Conservation (phyloP, 345 rosid species). For the Gossypioides kirkii region DNA sequence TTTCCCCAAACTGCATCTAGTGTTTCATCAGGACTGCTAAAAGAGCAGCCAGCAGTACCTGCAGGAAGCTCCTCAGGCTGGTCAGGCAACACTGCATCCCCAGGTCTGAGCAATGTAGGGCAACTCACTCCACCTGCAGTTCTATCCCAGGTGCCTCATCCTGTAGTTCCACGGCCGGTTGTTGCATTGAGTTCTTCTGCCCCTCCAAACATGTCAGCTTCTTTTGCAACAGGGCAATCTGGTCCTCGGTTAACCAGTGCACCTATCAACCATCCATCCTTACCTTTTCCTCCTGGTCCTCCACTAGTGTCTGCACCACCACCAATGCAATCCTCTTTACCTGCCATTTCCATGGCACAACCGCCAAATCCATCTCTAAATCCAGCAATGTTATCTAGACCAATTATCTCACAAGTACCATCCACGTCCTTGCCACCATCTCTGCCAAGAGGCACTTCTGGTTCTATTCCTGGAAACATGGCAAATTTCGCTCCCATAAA, state of each 20-base stretch:
- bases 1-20: constrained; percentile 34
- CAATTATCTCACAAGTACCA: constrained; percentile 20
- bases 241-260: constrained; percentile 23
- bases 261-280: constrained; percentile 31
- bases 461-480: constrained; percentile 22
- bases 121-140: constrained; percentile 32
- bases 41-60: constrained; percentile 26
- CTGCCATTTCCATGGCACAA: constrained; percentile 10
- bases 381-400: constrained; percentile 14
- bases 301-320: constrained; percentile 21
- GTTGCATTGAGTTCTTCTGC: constrained; percentile 7
- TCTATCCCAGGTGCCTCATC: constrained; percentile 34
- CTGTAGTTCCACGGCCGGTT: constrained; percentile 38
- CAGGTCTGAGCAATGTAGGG: constrained; percentile 33
- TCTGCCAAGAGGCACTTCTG: constrained; percentile 21
- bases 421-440: constrained; percentile 26
- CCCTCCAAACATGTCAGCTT: neutral
- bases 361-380: constrained; percentile 17
- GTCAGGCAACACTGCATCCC: constrained; percentile 26
- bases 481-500: constrained; percentile 37
- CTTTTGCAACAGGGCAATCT: constrained; percentile 17
- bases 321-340: constrained; percentile 27
- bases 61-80: constrained; percentile 34
- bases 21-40: constrained; percentile 31
- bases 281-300: constrained; percentile 29